phyloP scores from a whole-genome alignment of 225 moss, liverwort and hornwort species.

The Physcomitrium patens region DNA sequence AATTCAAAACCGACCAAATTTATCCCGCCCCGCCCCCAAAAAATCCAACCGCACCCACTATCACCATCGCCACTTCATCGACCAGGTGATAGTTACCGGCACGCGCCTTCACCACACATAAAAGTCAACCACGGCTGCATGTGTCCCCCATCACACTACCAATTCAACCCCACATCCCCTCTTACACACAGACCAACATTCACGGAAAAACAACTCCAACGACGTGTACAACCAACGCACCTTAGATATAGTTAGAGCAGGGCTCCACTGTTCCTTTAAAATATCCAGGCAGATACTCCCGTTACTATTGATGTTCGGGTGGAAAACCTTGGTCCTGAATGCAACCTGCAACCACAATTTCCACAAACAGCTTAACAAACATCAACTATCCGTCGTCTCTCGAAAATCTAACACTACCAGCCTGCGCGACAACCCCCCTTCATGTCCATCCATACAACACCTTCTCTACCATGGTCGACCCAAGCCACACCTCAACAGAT shows the following conservation, averaged over 20 bases:
- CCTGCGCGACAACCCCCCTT: no score
- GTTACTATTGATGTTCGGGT: constrained; percentile 97
- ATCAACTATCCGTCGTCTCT: no score
- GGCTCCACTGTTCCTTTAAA: constrained; percentile 99
- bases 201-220: background rate
- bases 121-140: no score
- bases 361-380: background rate
- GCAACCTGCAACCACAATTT: constrained; percentile 62
- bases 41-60: background rate
- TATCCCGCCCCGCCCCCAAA: background rate
- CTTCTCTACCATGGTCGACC: no score
- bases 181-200: background rate
- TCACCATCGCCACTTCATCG: background rate
- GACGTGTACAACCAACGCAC: constrained; percentile 30
- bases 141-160: background rate
- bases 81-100: no score
- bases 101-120: no score
- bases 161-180: background rate
- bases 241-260: constrained; percentile 97
- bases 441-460: no score
- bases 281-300: constrained; percentile 99
- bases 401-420: no score
- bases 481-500: no score
- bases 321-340: constrained; percentile 98
- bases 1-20: background rate